A percentile compares a stretch with the other conserved stretches of the same genome.
Conservation (phyloP, 2,329 filamentous ascomycete genomes). For the Talaromyces marneffei region DNA sequence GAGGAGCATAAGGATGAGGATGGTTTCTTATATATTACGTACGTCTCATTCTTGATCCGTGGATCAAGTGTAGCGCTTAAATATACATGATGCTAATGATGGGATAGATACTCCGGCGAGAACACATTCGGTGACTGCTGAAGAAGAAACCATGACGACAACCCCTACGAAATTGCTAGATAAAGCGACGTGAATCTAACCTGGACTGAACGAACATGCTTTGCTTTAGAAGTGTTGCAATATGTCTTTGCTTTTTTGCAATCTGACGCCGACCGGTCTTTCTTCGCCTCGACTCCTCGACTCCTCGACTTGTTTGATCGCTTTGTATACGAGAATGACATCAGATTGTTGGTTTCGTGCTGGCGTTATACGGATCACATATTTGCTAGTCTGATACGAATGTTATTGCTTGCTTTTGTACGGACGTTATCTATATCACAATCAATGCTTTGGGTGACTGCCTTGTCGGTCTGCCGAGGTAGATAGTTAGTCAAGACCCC, state of each 20-base stretch:
- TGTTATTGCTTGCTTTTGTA: not conserved
- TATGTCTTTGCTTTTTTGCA: slow-evolving; percentile 1
- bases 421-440: not conserved
- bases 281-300: not conserved
- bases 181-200: not conserved
- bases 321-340: not conserved
- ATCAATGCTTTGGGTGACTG: not conserved
- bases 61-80: not conserved
- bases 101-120: slow-evolving; percentile 79
- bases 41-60: slow-evolving; percentile 33
- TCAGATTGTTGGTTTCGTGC: slow-evolving; percentile 8
- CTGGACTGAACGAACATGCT: not conserved
- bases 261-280: not conserved
- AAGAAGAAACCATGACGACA: not conserved
- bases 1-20: slow-evolving; percentile 93
- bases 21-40: slow-evolving; percentile 97
- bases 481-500: not conserved
- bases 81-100: slow-evolving; percentile 19
- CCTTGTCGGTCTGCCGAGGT: not conserved
- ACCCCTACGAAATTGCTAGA: not conserved
- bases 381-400: slow-evolving; percentile 1
- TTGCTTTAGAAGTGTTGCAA: slow-evolving; percentile 5
- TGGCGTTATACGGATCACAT: slow-evolving; percentile 15
- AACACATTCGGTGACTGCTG: slow-evolving; percentile 77
- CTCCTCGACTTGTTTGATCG: not conserved